Conservation (phyloP, 2,329 filamentous ascomycete species). For the Pseudonectria buxi region DNA sequence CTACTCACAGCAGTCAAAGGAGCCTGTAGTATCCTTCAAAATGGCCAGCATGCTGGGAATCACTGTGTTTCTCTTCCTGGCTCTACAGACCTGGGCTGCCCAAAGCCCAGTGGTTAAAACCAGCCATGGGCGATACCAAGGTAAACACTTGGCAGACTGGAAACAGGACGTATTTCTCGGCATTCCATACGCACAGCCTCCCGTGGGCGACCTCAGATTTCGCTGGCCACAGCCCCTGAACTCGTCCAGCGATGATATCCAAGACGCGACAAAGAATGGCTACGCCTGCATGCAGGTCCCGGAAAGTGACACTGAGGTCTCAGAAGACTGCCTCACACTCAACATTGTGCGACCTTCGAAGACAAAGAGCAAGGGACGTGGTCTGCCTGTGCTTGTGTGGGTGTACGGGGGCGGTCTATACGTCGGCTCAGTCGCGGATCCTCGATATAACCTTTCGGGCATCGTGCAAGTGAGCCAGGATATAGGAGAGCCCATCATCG, state of each 20-base stretch:
- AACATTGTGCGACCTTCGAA: neutral
- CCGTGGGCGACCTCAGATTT: slow-evolving; percentile 29
- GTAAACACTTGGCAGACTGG: too few relatives aligned
- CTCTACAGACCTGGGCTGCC: too few relatives aligned
- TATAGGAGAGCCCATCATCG: slow-evolving; percentile 47
- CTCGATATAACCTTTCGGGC: slow-evolving; percentile 31
- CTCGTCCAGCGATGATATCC: slow-evolving; percentile 30
- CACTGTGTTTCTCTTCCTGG: too few relatives aligned
- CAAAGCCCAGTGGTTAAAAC: too few relatives aligned
- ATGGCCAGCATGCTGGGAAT: too few relatives aligned
- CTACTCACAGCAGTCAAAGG: too few relatives aligned
- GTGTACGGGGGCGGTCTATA: slow-evolving; percentile 52
- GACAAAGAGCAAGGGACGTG: neutral
- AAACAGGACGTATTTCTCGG: slow-evolving; percentile 36
- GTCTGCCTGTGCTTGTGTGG: slow-evolving; percentile 32
- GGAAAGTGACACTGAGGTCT: too few relatives aligned
- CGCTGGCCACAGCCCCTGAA: slow-evolving; percentile 32
- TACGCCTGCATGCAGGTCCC: slow-evolving; percentile 37
- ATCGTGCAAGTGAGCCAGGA: slow-evolving; percentile 44
- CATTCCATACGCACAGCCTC: slow-evolving; percentile 34
- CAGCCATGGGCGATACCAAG: too few relatives aligned
- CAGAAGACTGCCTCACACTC: too few relatives aligned
- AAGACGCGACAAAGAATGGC: slow-evolving; percentile 35
- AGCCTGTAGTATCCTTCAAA: too few relatives aligned
- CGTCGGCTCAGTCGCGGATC: slow-evolving; percentile 42